Conservation (phyloP, 2,329 filamentous ascomycete species). For the Ophiostoma angusticollis region DNA sequence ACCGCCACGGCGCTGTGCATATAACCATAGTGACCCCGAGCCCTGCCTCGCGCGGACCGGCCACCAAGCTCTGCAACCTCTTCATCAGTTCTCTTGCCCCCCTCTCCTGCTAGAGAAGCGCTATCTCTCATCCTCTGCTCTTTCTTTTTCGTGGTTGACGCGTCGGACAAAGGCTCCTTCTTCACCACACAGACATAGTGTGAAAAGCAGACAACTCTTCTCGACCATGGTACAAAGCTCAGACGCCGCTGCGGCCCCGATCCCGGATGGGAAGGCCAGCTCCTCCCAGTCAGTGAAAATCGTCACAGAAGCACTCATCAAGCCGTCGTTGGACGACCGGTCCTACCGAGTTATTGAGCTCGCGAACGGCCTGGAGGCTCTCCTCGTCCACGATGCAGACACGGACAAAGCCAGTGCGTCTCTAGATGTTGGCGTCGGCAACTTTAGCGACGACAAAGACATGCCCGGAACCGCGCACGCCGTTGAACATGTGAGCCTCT, state of each 20-base stretch:
- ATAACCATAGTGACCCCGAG: too few relatives aligned
- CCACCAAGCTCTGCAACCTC: not conserved
- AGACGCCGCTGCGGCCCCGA: not conserved
- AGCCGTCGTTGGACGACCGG: conserved; percentile 72
- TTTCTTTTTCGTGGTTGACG: too few relatives aligned
- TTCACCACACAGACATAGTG: too few relatives aligned
- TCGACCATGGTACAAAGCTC: conserved; percentile 2
- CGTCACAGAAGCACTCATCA: conserved; percentile 63
- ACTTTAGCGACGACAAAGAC: conserved; percentile 80
- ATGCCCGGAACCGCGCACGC: conserved; percentile 95
- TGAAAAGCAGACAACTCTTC: not conserved
- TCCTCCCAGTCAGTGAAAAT: not conserved
- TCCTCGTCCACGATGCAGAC: conserved; percentile 85
- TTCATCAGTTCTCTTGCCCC: not conserved
- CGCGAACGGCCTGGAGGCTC: conserved; percentile 74
- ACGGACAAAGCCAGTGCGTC: conserved; percentile 96
- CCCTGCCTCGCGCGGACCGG: too few relatives aligned
- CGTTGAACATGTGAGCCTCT: conserved; percentile 63
- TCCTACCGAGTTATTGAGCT: conserved; percentile 78
- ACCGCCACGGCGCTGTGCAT: not conserved
- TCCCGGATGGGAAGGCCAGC: too few relatives aligned
- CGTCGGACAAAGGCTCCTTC: too few relatives aligned
- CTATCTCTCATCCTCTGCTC: too few relatives aligned
- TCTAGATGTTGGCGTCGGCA: conserved; percentile 90
- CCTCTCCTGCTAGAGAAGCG: too few relatives aligned